Base-by-base conservation (phyloP, 495 filamentous ascomycete genomes). In the Friedmanniomyces simplex region DNA sequence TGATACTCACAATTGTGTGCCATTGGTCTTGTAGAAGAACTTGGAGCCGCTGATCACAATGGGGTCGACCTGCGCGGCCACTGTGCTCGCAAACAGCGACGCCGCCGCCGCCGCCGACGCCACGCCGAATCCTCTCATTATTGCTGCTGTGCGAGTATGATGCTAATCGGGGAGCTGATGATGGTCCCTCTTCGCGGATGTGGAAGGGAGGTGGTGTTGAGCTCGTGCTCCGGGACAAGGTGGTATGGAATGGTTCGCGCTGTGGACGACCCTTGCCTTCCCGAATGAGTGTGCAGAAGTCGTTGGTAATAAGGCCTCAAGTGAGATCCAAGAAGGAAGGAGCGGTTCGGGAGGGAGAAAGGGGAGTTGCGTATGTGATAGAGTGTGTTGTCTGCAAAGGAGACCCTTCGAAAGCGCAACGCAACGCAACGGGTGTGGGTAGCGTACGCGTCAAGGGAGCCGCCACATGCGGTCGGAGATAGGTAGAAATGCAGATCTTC, bases 11-110 rank as follows among this genome's bases (percentile, higher is more conserved):
- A 98, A 98, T 75, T 98, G 84, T 12, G 80, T 84, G 64, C 81
- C 76, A 69, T 84, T 85, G 62, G 73, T 79, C 52, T 82, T 79
- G 70, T 84, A 85, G 73, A 96, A 96, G 76, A 89, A 89, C 65
- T 89, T 85, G 56, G 79, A 81, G 26, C 84, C 84, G 82, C 69
- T 72, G 64, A 73, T 73, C 22, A 71, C 69, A 55, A 74, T 70
- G 42, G 70, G 70, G 58, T 71, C 69, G 45, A 71, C 63, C 52
- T 54, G 65, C 32, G 59, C 53, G 2, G 48, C 32, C 13, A 60
- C 69, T 21, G 62, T 55, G n/a, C 64, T 66, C 34, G 63, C 60
- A 42, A 72, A 63, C 25, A 71, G 55, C 45, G 57, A 59, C 12
- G 64, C 52, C 18, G 70, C 63, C 26, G 67, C 63, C 20, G 67